Evolutionary conservation across 2,329 filamentous ascomycete species (phyloP).

Genomic region (Pseudocercospora crystallina): DNA sequence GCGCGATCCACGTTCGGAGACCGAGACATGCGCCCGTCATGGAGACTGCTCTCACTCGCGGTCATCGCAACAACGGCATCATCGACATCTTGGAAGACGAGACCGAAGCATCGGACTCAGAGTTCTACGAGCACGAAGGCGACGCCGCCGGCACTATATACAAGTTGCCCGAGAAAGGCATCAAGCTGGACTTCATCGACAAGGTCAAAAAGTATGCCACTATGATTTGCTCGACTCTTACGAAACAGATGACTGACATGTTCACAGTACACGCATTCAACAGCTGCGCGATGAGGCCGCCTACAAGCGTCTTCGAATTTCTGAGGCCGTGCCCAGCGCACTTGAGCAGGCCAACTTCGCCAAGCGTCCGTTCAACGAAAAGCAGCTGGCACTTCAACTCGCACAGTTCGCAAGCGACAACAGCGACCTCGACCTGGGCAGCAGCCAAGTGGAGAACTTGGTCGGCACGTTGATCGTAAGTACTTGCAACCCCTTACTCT

Average conservation of each 20-base stretch:
- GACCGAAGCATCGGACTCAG: conserved; percentile 45
- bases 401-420: conserved; percentile 56
- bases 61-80: conserved; percentile 55
- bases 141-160: conserved; percentile 40
- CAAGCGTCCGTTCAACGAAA: conserved; percentile 57
- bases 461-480: conserved; percentile 64
- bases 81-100: conserved; percentile 47
- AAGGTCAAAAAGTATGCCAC: conserved; percentile 52
- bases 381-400: conserved; percentile 66
- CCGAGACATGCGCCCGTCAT: conserved; percentile 51
- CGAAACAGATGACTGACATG: conserved; percentile 10
- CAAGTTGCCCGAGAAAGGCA: conserved; percentile 46
- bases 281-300: conserved; percentile 23
- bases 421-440: conserved; percentile 49
- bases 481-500: conserved; percentile 29
- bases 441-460: conserved; percentile 50
- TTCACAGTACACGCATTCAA: conserved; percentile 25
- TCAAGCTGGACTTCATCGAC: conserved; percentile 62
- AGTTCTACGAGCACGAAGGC: conserved; percentile 41
- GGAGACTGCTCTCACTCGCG: conserved; percentile 57
- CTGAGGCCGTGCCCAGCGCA: conserved; percentile 13
- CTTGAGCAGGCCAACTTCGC: conserved; percentile 41
- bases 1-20: conserved; percentile 48
- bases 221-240: background rate
- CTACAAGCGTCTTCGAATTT: conserved; percentile 18